A percentile compares a stretch with the other conserved stretches of the same genome.
Conservation (phyloP, 2,329 filamentous ascomycete species). For the Ceratocystis lukuohia region DNA sequence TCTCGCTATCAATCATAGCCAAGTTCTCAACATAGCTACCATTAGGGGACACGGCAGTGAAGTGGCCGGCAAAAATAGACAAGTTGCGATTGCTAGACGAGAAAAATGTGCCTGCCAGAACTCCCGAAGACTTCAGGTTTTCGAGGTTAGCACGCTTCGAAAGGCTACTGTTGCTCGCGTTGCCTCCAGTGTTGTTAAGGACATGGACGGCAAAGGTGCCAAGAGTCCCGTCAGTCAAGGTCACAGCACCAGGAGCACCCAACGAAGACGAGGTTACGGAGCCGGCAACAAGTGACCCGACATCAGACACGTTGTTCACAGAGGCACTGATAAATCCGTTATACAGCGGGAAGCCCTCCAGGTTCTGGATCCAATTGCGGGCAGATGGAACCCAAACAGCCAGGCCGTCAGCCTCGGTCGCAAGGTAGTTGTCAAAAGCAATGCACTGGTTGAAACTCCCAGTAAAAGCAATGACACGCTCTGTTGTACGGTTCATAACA, state of each 20-base stretch:
- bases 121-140: conserved; percentile 36
- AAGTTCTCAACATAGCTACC: conserved; percentile 67
- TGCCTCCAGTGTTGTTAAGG: conserved; percentile 27
- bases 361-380: conserved; percentile 76
- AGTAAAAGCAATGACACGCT: conserved; percentile 65
- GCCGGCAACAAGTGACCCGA: conserved; percentile 65
- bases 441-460: conserved; percentile 66
- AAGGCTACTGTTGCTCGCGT: conserved; percentile 26
- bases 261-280: conserved; percentile 64
- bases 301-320: conserved; percentile 49
- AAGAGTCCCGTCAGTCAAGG: conserved; percentile 42
- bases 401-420: conserved; percentile 56
- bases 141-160: conserved; percentile 25
- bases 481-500: conserved; percentile 51
- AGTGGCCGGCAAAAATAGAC: conserved; percentile 80
- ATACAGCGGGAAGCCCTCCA: conserved; percentile 52
- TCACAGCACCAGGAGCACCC: conserved; percentile 57
- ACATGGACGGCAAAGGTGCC: conserved; percentile 47
- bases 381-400: conserved; percentile 83
- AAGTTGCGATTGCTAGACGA: conserved; percentile 56
- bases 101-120: conserved; percentile 71
- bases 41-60: conserved; percentile 55
- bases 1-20: conserved; percentile 64
- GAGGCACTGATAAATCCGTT: conserved; percentile 59
- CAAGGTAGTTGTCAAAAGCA: conserved; percentile 49